phyloP scores from a whole-genome alignment of 2,329 filamentous ascomycete genomes.

The Fusarium falciforme region DNA sequence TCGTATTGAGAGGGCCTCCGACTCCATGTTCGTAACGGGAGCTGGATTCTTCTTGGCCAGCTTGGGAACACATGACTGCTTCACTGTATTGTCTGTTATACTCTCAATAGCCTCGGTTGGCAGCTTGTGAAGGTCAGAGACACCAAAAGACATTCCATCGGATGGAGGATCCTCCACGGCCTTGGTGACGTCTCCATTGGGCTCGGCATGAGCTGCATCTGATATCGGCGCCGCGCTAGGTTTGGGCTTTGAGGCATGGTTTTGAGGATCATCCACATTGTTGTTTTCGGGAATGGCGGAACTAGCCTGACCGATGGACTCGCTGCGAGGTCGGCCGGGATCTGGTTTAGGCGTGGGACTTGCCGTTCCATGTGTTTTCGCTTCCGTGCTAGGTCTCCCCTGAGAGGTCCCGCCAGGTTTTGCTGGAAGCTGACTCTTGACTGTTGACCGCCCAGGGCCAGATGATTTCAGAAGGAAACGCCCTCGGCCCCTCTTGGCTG shows the following conservation, averaged over 20 bases:
- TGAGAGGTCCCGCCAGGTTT: neutral
- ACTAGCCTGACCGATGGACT: neutral
- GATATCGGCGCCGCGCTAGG: neutral
- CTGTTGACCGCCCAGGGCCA: conserved; percentile 14
- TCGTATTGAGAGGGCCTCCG: neutral
- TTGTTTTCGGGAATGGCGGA: neutral
- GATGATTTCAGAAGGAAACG: conserved; percentile 12
- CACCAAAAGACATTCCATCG: neutral
- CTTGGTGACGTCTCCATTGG: neutral
- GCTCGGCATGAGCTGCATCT: neutral
- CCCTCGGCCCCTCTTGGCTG: conserved; percentile 30
- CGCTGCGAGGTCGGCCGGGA: neutral
- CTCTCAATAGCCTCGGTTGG: neutral
- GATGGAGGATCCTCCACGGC: neutral
- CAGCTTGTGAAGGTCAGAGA: neutral
- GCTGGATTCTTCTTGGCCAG: neutral
- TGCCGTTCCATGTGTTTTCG: neutral
- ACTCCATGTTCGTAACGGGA: conserved; percentile 7
- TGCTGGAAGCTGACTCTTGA: neutral
- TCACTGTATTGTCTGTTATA: neutral
- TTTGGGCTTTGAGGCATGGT: neutral
- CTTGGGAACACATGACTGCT: neutral
- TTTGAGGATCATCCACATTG: neutral
- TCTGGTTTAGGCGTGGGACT: neutral
- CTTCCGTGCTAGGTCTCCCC: neutral